These are phyloP conservation scores for Aspergillus pseudotamarii DNA, from an alignment of 2,329 filamentous ascomycete species.

Conservation along the genomic window DNA sequence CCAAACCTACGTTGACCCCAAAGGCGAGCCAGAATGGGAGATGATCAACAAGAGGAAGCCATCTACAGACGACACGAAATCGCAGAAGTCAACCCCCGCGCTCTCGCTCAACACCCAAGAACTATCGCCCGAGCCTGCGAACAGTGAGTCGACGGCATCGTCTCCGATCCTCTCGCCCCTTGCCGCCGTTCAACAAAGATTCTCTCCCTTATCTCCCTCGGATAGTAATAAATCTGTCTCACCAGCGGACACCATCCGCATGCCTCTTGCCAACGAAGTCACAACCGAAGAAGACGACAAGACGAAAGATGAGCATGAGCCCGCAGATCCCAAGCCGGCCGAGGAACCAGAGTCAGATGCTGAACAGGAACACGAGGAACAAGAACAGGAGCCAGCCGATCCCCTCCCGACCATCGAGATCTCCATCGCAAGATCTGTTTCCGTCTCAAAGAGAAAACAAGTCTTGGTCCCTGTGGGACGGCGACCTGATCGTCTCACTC, in stretches of 20 bases:
- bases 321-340: conserved; percentile 4
- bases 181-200: conserved; percentile 12
- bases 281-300: conserved; percentile 14
- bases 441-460: conserved; percentile 39
- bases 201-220: conserved; percentile 21
- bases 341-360: not conserved
- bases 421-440: conserved; percentile 43
- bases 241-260: conserved; percentile 19
- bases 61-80: conserved; percentile 1
- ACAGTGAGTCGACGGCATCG: conserved; percentile 15
- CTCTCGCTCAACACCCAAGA: conserved; percentile 21
- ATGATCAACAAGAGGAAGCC: conserved; percentile 21
- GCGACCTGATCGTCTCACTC: conserved; percentile 25
- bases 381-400: conserved; percentile 9
- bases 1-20: conserved; percentile 19
- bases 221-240: conserved; percentile 16
- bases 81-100: conserved; percentile 1
- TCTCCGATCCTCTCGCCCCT: conserved; percentile 20
- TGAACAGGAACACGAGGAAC: not conserved
- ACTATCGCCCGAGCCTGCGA: conserved; percentile 16
- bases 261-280: conserved; percentile 20
- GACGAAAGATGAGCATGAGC: conserved; percentile 10
- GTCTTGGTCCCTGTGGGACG: conserved; percentile 40
- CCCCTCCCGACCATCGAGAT: conserved; percentile 33
- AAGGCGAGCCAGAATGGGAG: conserved; percentile 27